Conservation (phyloP, 225 moss, liverwort and hornwort species). For the Climacium dendroides region DNA sequence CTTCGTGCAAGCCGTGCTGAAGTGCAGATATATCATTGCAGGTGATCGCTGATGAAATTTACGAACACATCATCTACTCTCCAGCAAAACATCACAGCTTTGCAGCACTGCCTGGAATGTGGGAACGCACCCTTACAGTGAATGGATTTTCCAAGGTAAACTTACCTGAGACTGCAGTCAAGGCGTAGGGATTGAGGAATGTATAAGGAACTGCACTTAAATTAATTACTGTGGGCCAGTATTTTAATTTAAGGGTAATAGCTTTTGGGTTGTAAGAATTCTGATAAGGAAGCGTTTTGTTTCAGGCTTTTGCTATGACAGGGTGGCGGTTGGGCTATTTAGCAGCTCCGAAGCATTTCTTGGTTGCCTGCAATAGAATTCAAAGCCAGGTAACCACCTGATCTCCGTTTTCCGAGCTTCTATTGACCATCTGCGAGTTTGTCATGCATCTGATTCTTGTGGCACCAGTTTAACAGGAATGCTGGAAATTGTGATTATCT, state of each 20-base stretch:
- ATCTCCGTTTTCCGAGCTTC: neutral
- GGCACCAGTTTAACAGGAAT: neutral
- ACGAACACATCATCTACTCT: conserved; percentile 96
- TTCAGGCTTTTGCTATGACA: conserved; percentile 96
- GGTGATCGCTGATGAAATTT: conserved; percentile 96
- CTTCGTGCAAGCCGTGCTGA: neutral
- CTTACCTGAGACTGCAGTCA: neutral
- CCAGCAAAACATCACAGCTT: conserved; percentile 91
- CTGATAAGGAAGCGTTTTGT: neutral
- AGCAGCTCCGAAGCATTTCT: conserved; percentile 93
- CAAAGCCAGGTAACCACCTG: conserved; percentile 74
- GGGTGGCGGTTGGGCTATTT: conserved; percentile 96
- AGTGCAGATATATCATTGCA: conserved; percentile 20
- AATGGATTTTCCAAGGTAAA: conserved; percentile 97
- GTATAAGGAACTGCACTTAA: neutral
- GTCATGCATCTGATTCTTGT: neutral
- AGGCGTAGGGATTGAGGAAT: neutral
- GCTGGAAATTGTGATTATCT: neutral
- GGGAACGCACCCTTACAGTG: conserved; percentile 90
- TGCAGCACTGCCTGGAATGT: conserved; percentile 94
- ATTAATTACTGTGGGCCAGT: neutral
- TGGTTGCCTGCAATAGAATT: conserved; percentile 74
- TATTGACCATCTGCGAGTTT: neutral
- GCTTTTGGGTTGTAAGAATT: neutral
- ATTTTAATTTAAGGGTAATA: neutral